Evolutionary conservation across 345 rosid genomes (phyloP).

Genomic region (Syzygium oleosum): DNA sequence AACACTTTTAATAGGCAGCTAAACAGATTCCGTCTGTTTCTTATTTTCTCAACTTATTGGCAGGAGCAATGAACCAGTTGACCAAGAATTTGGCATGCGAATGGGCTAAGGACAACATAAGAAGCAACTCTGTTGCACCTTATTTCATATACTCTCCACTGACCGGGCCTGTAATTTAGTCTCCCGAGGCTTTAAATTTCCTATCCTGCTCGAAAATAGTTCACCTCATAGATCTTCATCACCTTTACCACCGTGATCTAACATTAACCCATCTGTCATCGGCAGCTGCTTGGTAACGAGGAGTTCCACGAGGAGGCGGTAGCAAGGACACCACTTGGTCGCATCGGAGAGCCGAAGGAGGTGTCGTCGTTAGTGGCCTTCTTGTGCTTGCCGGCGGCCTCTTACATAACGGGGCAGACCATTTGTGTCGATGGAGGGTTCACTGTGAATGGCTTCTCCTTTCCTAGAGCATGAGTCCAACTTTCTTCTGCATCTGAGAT

Average conservation of each 20-base stretch:
- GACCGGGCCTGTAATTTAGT: neutral
- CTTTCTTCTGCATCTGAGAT: neutral
- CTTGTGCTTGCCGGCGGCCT: slow-evolving; percentile 57
- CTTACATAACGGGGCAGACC: slow-evolving; percentile 59
- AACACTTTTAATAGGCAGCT: too few relatives aligned
- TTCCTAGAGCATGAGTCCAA: neutral
- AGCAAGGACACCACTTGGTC: slow-evolving; percentile 39
- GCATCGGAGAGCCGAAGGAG: slow-evolving; percentile 42
- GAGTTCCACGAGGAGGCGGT: slow-evolving; percentile 8
- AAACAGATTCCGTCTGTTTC: neutral
- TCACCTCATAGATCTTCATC: neutral
- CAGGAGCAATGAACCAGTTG: slow-evolving; percentile 50
- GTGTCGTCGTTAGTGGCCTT: slow-evolving; percentile 44
- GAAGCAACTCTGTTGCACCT: slow-evolving; percentile 48
- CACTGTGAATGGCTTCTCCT: neutral
- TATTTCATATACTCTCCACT: slow-evolving; percentile 22
- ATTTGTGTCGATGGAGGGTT: slow-evolving; percentile 5
- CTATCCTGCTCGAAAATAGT: neutral
- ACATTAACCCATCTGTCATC: neutral
- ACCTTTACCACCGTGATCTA: neutral
- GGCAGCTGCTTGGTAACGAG: neutral
- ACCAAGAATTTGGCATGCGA: slow-evolving; percentile 55
- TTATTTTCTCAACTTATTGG: neutral
- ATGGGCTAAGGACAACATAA: slow-evolving; percentile 62
- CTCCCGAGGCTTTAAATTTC: neutral